These are phyloP conservation scores for Gossypium raimondii DNA, from an alignment of 345 rosid genomes.

Conservation along the genomic window DNA sequence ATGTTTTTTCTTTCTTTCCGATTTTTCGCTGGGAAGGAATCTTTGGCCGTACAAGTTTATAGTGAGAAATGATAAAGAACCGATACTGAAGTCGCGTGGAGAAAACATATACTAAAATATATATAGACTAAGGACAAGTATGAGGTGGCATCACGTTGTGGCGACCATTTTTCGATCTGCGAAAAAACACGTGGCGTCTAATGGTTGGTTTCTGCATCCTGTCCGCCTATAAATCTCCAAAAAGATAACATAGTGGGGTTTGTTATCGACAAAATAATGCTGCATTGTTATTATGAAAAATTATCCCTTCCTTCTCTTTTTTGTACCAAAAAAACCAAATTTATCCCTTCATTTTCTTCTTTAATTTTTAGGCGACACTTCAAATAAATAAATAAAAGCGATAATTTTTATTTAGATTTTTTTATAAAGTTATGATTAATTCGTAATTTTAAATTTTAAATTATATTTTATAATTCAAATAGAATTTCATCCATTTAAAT, in stretches of 20 bases:
- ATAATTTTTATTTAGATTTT: too few relatives aligned
- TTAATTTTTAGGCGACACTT: too few relatives aligned
- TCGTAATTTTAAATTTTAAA: too few relatives aligned
- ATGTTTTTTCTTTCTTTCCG: neutral
- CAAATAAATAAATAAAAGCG: too few relatives aligned
- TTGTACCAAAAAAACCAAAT: too few relatives aligned
- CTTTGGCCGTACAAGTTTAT: conserved; percentile 19
- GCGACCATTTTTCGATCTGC: conserved; percentile 5
- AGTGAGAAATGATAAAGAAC: conserved; percentile 8
- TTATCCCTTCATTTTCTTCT: too few relatives aligned
- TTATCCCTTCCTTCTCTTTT: too few relatives aligned
- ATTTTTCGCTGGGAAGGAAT: conserved; percentile 2
- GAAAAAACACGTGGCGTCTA: conserved; percentile 4
- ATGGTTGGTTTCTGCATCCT: neutral
- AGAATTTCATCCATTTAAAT: too few relatives aligned
- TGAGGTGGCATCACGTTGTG: conserved; percentile 22
- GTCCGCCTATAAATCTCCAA: conserved; percentile 9
- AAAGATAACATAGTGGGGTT: neutral
- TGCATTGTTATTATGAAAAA: too few relatives aligned
- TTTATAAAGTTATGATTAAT: too few relatives aligned
- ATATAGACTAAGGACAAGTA: neutral
- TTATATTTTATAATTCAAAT: too few relatives aligned
- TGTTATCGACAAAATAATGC: too few relatives aligned
- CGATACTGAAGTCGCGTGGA: conserved; percentile 12
- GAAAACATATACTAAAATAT: neutral